Evolutionary conservation across 345 rosid species (phyloP).

Genomic region (Citrus sp.): DNA sequence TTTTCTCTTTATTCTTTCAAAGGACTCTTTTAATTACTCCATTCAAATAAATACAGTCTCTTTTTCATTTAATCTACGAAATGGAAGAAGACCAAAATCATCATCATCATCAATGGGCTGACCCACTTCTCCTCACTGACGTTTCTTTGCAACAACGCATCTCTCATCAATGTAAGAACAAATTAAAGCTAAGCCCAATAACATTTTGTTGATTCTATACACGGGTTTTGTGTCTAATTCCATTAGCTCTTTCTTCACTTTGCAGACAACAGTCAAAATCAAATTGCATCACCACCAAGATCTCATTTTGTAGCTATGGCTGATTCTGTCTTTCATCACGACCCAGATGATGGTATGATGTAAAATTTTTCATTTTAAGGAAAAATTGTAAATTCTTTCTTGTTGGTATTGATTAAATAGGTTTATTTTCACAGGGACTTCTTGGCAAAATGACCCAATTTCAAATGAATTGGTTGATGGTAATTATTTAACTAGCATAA

Average conservation of each 20-base stretch:
- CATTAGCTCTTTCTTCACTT: not conserved
- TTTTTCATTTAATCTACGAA: no score
- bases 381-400: not conserved
- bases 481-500: not conserved
- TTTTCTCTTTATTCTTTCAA: not conserved
- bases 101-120: constrained; percentile 30
- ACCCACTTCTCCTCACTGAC: constrained; percentile 51
- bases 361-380: not conserved
- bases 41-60: not conserved
- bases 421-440: constrained; percentile 10
- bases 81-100: constrained; percentile 12
- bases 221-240: constrained; percentile 7
- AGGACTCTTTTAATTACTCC: not conserved
- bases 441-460: constrained; percentile 8
- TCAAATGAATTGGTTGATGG: constrained; percentile 16
- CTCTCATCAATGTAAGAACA: constrained; percentile 29
- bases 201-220: not conserved
- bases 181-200: not conserved
- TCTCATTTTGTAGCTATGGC: constrained; percentile 19
- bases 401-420: not conserved
- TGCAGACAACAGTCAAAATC: constrained; percentile 24
- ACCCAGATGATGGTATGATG: constrained; percentile 28
- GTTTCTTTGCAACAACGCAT: constrained; percentile 26
- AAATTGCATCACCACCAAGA: not conserved
- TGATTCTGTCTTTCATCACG: constrained; percentile 34